phyloP scores from a whole-genome alignment of 108 stramenopile species.

The Skeletonema menzelii region DNA sequence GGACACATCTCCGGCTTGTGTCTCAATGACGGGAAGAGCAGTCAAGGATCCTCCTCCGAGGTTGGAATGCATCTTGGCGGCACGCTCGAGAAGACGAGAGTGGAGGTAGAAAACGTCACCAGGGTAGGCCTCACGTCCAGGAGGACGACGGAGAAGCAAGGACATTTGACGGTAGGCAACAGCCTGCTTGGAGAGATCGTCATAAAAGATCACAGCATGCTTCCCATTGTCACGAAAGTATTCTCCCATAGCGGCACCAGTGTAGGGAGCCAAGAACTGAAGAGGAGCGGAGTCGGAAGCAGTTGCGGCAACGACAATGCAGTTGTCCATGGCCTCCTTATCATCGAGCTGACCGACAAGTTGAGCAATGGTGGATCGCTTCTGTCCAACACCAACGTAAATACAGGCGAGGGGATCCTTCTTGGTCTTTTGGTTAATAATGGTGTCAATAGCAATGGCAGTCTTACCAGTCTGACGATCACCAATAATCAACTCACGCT shows the following conservation, averaged over 20 bases:
- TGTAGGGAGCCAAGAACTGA: constrained; percentile 99
- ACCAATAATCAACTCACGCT: constrained; percentile 97
- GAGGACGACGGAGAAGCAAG: constrained; percentile 99
- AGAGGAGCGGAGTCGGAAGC: constrained; percentile 99
- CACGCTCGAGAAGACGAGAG: constrained; percentile 99
- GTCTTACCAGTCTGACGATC: constrained; percentile 99
- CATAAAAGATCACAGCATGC: constrained; percentile 99
- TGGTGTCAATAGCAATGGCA: constrained; percentile 99
- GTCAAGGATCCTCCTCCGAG: constrained; percentile 97
- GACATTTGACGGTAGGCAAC: constrained; percentile 99
- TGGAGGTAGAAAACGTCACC: constrained; percentile 99
- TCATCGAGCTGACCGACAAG: constrained; percentile 98
- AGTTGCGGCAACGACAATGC: constrained; percentile 98
- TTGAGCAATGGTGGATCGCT: constrained; percentile 99
- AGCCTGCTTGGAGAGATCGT: constrained; percentile 99
- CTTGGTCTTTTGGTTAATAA: constrained; percentile 99
- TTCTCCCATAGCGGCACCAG: constrained; percentile 99
- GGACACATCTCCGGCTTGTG: constrained; percentile 99
- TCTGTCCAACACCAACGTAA: constrained; percentile 99
- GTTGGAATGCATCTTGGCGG: constrained; percentile 98
- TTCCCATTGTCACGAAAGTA: constrained; percentile 99
- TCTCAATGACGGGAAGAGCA: constrained; percentile 99
- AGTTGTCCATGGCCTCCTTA: constrained; percentile 95
- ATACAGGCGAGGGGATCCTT: constrained; percentile 98
- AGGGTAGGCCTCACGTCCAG: constrained; percentile 99